phyloP scores from a whole-genome alignment of 2,329 filamentous ascomycete species.

The Malbranchea zuffiana region DNA sequence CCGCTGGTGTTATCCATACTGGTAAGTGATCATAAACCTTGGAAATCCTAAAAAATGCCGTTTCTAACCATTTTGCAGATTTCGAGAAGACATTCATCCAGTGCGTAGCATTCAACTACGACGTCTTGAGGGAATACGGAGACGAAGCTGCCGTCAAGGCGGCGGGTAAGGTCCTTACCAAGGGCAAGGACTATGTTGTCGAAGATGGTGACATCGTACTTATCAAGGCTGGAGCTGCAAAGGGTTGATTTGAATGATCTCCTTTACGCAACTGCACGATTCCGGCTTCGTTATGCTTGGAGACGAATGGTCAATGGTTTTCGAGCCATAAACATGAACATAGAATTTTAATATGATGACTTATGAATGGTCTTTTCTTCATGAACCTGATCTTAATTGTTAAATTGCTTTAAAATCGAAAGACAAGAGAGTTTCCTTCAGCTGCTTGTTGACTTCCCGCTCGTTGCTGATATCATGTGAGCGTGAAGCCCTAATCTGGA shows the following conservation, averaged over 20 bases:
- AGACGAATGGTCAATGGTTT: too few species aligned
- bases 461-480: not conserved
- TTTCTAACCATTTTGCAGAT: conserved; percentile 39
- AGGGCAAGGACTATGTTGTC: conserved; percentile 84
- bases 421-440: too few species aligned
- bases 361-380: too few species aligned
- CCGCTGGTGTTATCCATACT: conserved; percentile 93
- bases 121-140: conserved; percentile 67
- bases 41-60: not conserved
- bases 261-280: not conserved
- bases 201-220: conserved; percentile 55
- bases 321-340: too few species aligned
- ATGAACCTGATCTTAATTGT: too few species aligned
- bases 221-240: conserved; percentile 58
- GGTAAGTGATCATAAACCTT: conserved; percentile 21
- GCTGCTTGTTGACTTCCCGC: not conserved
- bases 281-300: too few species aligned
- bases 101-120: conserved; percentile 85
- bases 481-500: conserved; percentile 2
- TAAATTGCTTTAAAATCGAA: too few species aligned
- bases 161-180: conserved; percentile 94
- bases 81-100: conserved; percentile 99
- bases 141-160: conserved; percentile 83
- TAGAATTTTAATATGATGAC: too few species aligned
- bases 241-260: conserved; percentile 24